A percentile compares a stretch with the other conserved stretches of the same genome.
Evolutionary conservation across 129 eudicot genomes (phyloP).

Genomic region (Flaveria bidentis): DNA sequence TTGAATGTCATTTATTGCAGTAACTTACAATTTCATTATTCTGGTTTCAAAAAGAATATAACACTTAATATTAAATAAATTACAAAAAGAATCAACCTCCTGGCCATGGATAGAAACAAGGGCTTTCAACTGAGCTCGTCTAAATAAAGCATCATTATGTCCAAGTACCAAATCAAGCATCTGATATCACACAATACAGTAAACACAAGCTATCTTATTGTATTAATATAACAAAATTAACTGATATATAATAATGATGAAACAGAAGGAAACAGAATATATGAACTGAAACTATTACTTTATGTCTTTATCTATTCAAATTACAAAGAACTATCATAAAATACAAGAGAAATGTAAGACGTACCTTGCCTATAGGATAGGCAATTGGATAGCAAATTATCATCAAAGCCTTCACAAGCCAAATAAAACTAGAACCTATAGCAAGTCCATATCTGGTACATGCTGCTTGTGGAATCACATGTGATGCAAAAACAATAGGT

Average conservation of each 20-base stretch:
- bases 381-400: constrained; percentile 78
- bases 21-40: constrained; percentile 8
- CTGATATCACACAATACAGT: constrained; percentile 46
- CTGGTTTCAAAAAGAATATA: background rate
- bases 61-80: background rate
- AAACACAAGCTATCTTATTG: background rate
- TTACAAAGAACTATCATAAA: background rate
- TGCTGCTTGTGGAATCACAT: constrained; percentile 97
- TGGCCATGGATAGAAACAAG: constrained; percentile 92
- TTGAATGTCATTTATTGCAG: constrained; percentile 16
- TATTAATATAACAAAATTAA: no score
- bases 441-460: constrained; percentile 98
- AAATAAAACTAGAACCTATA: constrained; percentile 82
- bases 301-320: constrained; percentile 5
- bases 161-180: constrained; percentile 80
- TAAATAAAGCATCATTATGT: constrained; percentile 83
- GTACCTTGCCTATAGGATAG: constrained; percentile 92
- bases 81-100: constrained; percentile 47
- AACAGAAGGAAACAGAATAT: background rate
- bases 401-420: constrained; percentile 90
- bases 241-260: background rate
- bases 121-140: constrained; percentile 95
- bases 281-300: background rate
- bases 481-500: constrained; percentile 21
- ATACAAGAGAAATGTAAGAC: background rate